A percentile compares a stretch with the other conserved stretches of the same genome.
These are phyloP conservation scores for Sarocladiaceae sp. DNA, from an alignment of 2,329 filamentous ascomycete species.

Conservation along the genomic window DNA sequence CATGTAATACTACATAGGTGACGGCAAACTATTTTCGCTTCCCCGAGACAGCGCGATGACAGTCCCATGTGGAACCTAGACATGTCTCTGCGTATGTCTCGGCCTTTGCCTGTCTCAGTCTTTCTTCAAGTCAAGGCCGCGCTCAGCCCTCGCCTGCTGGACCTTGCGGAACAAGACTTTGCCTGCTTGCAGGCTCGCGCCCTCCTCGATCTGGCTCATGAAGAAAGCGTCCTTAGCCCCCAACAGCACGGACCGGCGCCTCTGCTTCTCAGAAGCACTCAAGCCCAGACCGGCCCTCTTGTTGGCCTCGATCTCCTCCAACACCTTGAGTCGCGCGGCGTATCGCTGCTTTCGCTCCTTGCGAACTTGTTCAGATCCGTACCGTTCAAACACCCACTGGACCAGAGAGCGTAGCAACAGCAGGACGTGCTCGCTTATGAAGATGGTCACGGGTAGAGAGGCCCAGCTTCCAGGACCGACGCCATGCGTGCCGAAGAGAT, in stretches of 20 bases:
- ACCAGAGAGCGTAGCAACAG: slow-evolving; percentile 48
- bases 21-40: too few species aligned
- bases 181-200: slow-evolving; percentile 27
- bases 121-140: slow-evolving; percentile 5
- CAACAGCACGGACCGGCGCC: slow-evolving; percentile 29
- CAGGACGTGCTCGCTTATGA: slow-evolving; percentile 68
- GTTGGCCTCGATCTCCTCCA: slow-evolving; percentile 34
- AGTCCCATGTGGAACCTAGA: too few species aligned
- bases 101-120: neutral
- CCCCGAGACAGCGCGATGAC: too few species aligned
- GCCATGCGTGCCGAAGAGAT: slow-evolving; percentile 59
- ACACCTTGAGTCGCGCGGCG: slow-evolving; percentile 26
- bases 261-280: slow-evolving; percentile 28
- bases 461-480: slow-evolving; percentile 52
- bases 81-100: neutral
- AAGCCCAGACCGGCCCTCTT: slow-evolving; percentile 26
- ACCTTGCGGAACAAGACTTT: slow-evolving; percentile 27
- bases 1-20: too few species aligned
- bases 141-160: slow-evolving; percentile 12
- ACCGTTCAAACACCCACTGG: slow-evolving; percentile 27
- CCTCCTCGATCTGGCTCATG: slow-evolving; percentile 35
- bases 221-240: slow-evolving; percentile 30
- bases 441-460: slow-evolving; percentile 62
- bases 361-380: slow-evolving; percentile 34
- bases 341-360: slow-evolving; percentile 33